Evolutionary conservation across 371 early-diverging fungal species (phyloP), one percentile per base, ranked within the genome.

Genomic region (Mucor sp.): DNA sequence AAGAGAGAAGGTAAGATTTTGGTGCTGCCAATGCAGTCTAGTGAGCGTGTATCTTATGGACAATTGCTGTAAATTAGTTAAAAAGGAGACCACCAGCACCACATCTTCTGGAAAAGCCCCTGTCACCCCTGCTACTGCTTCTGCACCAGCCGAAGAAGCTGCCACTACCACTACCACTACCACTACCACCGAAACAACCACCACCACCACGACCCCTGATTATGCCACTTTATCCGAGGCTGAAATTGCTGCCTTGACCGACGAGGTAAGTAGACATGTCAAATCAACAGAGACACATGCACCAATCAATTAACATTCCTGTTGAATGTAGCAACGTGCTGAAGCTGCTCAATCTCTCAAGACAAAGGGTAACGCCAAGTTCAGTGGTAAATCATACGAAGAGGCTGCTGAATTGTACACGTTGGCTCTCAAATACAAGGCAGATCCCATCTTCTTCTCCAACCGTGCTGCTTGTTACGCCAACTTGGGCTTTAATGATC

Each of bases 401-500:
- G 93, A 92, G 63, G 98, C 98, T 19, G 90, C 95, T 60, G 87
- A 89, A 63, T 78, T 90, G 58, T 98, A 98, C 77, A 88, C 95
- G 12, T 87, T 92, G 69, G 98, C 98, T 4, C 91, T 98, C 70
- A 86, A 85, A 23, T 88, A 90, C 71, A 89, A 85, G 62, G 79
- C 82, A 8, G 89, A 94, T 74, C 89, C 93, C 14, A 92, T 98
- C 55, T 97, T 89, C 69, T 97, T 86, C 81, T 90, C 94, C 68
- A 98, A 98, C 87, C 91, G 98, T 50, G 98, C 97, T 14, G 98
- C 96, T 14, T 96, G 95, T 78, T 92, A 90, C 70, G 88, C 90
- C 6, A 89, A 91, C 63, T 75, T 90, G 55, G 89, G 88, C 37
- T 72, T 91, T 63, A 85, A 90, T 65, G 90, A 88, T 15, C 83